Conservation (phyloP, 768 basidiomycete genomes). For the Suillus paluster region DNA sequence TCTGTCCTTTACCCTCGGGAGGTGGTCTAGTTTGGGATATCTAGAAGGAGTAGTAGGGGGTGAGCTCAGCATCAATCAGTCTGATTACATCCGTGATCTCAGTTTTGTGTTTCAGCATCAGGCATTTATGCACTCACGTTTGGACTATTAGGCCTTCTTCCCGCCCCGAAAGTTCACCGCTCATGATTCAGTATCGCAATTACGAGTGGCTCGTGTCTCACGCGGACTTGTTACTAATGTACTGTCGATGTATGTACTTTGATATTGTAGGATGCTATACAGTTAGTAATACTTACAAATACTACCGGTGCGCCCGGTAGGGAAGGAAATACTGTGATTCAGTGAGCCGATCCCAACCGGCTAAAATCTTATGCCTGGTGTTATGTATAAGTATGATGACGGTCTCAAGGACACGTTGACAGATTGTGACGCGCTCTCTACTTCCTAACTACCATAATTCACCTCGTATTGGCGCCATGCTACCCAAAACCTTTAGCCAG, state of each 20-base stretch:
- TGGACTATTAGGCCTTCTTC: constrained; percentile 76
- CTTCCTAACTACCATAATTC: neutral
- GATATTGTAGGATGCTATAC: too few relatives aligned
- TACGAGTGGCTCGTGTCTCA: neutral
- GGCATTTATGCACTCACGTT: constrained; percentile 72
- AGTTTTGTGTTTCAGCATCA: constrained; percentile 50
- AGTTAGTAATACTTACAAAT: too few relatives aligned
- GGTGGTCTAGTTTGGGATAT: constrained; percentile 69
- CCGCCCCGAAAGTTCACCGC: constrained; percentile 60
- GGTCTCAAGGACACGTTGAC: too few relatives aligned
- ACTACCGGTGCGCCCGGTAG: too few relatives aligned
- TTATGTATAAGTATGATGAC: too few relatives aligned
- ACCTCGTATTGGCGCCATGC: constrained; percentile 15
- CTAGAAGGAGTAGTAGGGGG: constrained; percentile 66
- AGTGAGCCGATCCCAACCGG: neutral
- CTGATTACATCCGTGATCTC: neutral
- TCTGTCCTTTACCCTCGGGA: constrained; percentile 64
- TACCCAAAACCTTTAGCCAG: constrained; percentile 51
- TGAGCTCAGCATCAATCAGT: constrained; percentile 33
- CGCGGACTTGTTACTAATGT: neutral
- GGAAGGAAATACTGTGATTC: too few relatives aligned
- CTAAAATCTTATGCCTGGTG: too few relatives aligned
- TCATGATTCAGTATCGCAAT: constrained; percentile 21
- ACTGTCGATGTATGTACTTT: neutral
- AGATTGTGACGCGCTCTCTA: neutral